Evolutionary conservation across 2,329 filamentous ascomycete species (phyloP), one percentile per base, ranked within the genome.

Genomic region (Pseudonectria foliicola): DNA sequence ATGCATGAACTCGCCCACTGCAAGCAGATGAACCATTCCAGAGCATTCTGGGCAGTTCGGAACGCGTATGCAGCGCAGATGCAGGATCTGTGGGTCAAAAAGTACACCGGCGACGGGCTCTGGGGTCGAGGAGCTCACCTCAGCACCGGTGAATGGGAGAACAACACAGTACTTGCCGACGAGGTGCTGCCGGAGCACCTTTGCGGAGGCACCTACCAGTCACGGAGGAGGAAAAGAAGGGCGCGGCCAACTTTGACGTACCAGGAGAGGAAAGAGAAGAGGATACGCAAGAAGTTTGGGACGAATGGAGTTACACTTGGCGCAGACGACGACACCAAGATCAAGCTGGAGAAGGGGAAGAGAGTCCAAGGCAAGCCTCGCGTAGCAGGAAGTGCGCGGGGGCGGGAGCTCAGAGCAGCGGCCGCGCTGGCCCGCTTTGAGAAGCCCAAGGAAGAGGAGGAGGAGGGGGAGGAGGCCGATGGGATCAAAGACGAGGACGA

Each of bases 1-100:
- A 89, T 93, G 77, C 87, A 94, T 56, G 85, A 92, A 66, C 67
- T 93, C 21, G 86, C 86, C 3, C 86, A 93, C 58, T 89, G 84
- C 68, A 83, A 85, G 58, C 82, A 94, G 56, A 94, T 94, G 88
- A 93, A 94, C 57, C 87, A 94, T 56, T 82, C 79, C 2, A 72
- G 75, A 36, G 77, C 75, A 3, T 94, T 94, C 52, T 94, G 87
- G 86, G 73, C 74, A 8, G 81, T 89, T 13, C 69, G 86, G 30
- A 84, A 92, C 57, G 62, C 67, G 27, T 92, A 84, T 53, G 80
- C 84, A 2, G 70, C 68, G 7, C 73, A 86, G 36, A 78, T 94
- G 74, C 75, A 78, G 43, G 67, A 48, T 2, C 63, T 94, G 2
- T 92, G 85, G 84, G 58, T 58, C 1, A 75, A 71, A 36, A 69